phyloP scores from a whole-genome alignment of 495 filamentous ascomycete species.

The Thermothielavioides terrestris region DNA sequence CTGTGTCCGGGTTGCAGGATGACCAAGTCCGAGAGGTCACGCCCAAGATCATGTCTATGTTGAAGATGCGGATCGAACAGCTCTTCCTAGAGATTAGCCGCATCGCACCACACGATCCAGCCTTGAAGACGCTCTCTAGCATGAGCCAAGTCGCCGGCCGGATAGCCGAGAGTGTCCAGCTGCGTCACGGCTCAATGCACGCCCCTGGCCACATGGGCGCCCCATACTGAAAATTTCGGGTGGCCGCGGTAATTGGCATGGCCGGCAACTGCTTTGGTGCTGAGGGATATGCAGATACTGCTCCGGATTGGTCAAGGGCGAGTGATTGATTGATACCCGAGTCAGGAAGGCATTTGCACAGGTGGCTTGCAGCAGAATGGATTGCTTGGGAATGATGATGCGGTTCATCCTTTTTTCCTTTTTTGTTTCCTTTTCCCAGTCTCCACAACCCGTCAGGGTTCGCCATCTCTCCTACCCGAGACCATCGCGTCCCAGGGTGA shows the following conservation, averaged over 20 bases:
- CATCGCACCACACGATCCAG: conserved; percentile 50
- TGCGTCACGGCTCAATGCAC: conserved; percentile 8
- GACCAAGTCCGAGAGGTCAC: conserved; percentile 65
- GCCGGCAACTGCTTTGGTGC: too few relatives aligned
- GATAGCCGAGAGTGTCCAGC: conserved; percentile 16
- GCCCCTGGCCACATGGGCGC: conserved; percentile 6
- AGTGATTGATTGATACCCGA: not conserved
- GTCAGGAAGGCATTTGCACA: not conserved
- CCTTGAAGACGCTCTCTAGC: conserved; percentile 54
- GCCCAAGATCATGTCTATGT: conserved; percentile 61
- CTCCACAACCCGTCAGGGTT: too few relatives aligned
- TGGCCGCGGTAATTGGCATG: not conserved
- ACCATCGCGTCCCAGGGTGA: too few relatives aligned
- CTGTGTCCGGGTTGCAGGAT: conserved; percentile 47
- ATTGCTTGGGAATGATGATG: too few relatives aligned
- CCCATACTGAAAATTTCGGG: conserved; percentile 7
- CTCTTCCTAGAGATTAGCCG: conserved; percentile 61
- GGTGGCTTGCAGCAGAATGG: not conserved
- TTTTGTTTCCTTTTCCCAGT: too few relatives aligned
- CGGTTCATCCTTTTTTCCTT: too few relatives aligned
- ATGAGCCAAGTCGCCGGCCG: conserved; percentile 31
- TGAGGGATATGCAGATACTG: not conserved
- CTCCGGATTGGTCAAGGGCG: conserved; percentile 2
- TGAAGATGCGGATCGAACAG: conserved; percentile 60
- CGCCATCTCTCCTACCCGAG: too few relatives aligned